Percentiles rank a stretch among this genome's conserved stretches.
Evolutionary conservation across 495 filamentous ascomycete species (phyloP).

Genomic region (Cercophora newfieldiana): DNA sequence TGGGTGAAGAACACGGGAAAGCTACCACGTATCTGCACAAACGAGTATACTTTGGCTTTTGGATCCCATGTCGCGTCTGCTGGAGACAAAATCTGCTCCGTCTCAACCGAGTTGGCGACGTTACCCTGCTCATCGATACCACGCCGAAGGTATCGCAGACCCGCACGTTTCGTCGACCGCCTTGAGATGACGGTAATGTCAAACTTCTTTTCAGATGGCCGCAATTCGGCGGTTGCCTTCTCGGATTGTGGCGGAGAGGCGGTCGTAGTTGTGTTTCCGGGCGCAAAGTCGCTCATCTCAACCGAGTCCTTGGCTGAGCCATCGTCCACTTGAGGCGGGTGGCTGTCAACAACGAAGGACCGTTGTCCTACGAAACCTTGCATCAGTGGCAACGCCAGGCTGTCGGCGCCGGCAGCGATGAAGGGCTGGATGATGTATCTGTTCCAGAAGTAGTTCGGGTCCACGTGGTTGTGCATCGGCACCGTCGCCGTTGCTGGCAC

Average conservation of each 20-base stretch:
- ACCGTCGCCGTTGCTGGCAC: slow-evolving; percentile 39
- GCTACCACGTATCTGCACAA: slow-evolving; percentile 81
- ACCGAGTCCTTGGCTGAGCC: slow-evolving; percentile 41
- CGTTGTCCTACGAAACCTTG: slow-evolving; percentile 94
- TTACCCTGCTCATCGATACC: slow-evolving; percentile 86
- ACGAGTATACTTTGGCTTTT: slow-evolving; percentile 69
- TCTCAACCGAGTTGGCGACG: slow-evolving; percentile 88
- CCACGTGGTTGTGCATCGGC: slow-evolving; percentile 70
- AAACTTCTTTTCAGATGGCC: slow-evolving; percentile 52
- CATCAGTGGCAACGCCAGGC: slow-evolving; percentile 77
- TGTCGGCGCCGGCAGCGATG: slow-evolving; percentile 63
- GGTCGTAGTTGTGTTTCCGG: slow-evolving; percentile 19
- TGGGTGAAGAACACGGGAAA: slow-evolving; percentile 94
- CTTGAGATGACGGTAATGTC: slow-evolving; percentile 86
- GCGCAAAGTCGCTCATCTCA: slow-evolving; percentile 39
- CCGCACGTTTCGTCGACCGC: slow-evolving; percentile 78
- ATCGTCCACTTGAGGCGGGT: slow-evolving; percentile 44
- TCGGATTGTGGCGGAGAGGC: slow-evolving; percentile 24
- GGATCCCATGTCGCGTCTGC: slow-evolving; percentile 55
- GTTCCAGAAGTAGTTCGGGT: slow-evolving; percentile 92
- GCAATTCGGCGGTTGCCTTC: slow-evolving; percentile 29
- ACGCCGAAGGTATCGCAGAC: slow-evolving; percentile 86
- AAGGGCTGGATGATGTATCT: slow-evolving; percentile 71
- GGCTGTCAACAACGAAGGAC: slow-evolving; percentile 64
- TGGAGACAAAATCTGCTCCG: slow-evolving; percentile 83